These are phyloP conservation scores for Russula ochroleuca DNA, from an alignment of 768 basidiomycete genomes.

Conservation along the genomic window DNA sequence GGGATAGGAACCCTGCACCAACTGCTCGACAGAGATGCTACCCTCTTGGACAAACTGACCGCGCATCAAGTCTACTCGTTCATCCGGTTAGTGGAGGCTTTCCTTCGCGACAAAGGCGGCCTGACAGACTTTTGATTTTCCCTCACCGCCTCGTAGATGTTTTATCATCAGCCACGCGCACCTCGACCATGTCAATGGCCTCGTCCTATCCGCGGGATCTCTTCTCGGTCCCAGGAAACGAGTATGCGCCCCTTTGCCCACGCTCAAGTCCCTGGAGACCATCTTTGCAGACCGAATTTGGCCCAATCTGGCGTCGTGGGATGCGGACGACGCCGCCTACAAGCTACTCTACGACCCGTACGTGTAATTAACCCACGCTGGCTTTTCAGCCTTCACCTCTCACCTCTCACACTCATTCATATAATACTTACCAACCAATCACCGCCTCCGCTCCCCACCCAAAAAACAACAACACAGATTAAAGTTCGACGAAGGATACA, in stretches of 20 bases:
- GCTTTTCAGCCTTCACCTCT: neutral
- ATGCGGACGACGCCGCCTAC: constrained; percentile 53
- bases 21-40: constrained; percentile 53
- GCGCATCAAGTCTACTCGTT: constrained; percentile 51
- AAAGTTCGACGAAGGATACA: constrained; percentile 49
- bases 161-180: constrained; percentile 88
- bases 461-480: constrained; percentile 39
- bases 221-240: constrained; percentile 56
- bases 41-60: constrained; percentile 46
- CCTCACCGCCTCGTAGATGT: constrained; percentile 44
- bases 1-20: constrained; percentile 73
- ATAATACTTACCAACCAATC: no score
- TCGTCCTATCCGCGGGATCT: constrained; percentile 82
- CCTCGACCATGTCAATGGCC: constrained; percentile 81
- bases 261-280: constrained; percentile 62
- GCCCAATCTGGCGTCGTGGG: constrained; percentile 79
- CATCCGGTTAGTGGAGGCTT: constrained; percentile 40
- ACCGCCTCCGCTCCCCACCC: neutral
- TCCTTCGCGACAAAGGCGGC: neutral
- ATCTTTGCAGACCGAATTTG: constrained; percentile 77
- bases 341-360: constrained; percentile 64
- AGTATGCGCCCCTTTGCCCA: constrained; percentile 56
- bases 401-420: neutral
- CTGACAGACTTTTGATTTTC: neutral
- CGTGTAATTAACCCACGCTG: constrained; percentile 32